These are phyloP conservation scores for Tagetes patula DNA, from an alignment of 129 eudicot species.

Conservation along the genomic window DNA sequence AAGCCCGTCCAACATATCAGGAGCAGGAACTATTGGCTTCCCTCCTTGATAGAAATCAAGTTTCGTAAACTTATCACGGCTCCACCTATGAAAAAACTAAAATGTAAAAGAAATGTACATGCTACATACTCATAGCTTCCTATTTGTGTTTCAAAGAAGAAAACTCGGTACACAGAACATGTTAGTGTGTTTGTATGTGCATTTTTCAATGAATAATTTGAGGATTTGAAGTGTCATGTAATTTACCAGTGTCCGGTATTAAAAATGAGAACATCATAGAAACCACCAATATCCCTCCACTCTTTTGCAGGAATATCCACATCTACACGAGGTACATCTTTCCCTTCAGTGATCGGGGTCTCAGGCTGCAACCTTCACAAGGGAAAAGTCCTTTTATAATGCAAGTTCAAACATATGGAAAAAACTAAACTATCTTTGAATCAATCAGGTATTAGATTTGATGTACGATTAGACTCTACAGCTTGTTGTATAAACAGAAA, in stretches of 20 bases:
- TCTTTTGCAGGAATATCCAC: slow-evolving; percentile 86
- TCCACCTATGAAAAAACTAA: slow-evolving; percentile 62
- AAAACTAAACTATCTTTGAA: neutral
- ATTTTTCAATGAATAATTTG: neutral
- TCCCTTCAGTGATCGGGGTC: slow-evolving; percentile 17
- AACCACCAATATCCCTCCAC: slow-evolving; percentile 67
- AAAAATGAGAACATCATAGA: slow-evolving; percentile 79
- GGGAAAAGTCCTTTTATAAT: neutral
- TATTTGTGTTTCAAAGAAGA: neutral
- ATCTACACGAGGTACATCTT: slow-evolving; percentile 70
- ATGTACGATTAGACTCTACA: neutral
- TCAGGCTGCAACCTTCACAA: slow-evolving; percentile 24
- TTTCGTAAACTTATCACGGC: slow-evolving; percentile 75
- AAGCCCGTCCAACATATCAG: slow-evolving; percentile 66
- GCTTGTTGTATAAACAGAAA: neutral
- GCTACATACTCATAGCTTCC: too few relatives aligned
- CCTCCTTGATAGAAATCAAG: slow-evolving; percentile 76
- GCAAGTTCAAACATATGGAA: neutral
- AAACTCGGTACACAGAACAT: too few relatives aligned
- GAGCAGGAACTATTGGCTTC: slow-evolving; percentile 64
- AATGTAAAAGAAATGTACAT: neutral
- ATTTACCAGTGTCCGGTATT: slow-evolving; percentile 94
- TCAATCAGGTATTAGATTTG: too few relatives aligned
- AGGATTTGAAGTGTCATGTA: neutral
- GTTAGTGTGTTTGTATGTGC: neutral